Base-by-base conservation (phyloP, 202 grass and related monocot genomes). In the Zoysia matrella region DNA sequence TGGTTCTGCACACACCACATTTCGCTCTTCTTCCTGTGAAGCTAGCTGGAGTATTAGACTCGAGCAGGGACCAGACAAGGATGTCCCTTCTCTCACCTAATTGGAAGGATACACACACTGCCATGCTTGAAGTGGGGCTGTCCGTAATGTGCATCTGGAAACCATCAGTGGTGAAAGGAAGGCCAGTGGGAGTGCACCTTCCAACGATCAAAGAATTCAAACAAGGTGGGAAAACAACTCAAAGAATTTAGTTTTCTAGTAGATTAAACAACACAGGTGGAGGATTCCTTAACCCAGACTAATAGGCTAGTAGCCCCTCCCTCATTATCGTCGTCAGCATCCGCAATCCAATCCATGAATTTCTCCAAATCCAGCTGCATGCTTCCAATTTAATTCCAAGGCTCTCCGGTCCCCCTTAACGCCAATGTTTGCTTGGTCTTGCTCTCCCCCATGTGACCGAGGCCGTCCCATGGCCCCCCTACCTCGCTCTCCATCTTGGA, bases 371-470 rank as follows among this genome's bases (percentile, higher is more conserved):
- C 52, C 22, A 47, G 22, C 22, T 30, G 30, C 53, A 66, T 55
- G 42, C 60, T 66, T 12, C 10, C 4, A 15, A 5, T 67, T 76
- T 41, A 10, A 40, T 77, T n/a, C 15, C 22, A 30, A 30, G 22
- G 22, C 22, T 30, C 22, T 30, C 22, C 22, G 22, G 22, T 30
- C 22, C 22, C 22, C 22, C 22, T 30, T 30, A 30, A 30, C 22
- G 22, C 22, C 22, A 30, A 30, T 30, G 22, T 30, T 30, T 30
- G 22, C 22, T 30, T 30, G 22, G 22, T 30, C 22, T 30, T 30
- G 22, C 22, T 30, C 22, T 30, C 22, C 22, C 67, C 87, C 83
- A 87, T 84, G 87, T 92, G 90, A 92, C 62, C 73, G 75, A 89
- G 85, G 73, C 48, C 50, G 42, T 71, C 57, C 60, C 60, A 8